phyloP scores from a whole-genome alignment of 495 filamentous ascomycete species.

The Daldinia childiae region DNA sequence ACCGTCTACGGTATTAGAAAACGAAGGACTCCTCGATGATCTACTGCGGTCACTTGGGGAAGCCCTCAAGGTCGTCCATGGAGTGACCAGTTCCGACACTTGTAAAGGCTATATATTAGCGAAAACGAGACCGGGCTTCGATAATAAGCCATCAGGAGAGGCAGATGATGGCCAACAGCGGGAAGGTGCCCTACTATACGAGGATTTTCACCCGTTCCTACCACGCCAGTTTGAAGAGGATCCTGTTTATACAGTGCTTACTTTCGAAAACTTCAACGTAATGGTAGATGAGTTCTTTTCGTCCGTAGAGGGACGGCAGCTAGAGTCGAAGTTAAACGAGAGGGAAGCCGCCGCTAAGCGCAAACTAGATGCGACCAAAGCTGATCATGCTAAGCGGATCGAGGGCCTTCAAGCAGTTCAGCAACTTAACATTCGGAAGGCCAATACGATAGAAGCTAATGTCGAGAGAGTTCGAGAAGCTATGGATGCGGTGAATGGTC shows the following conservation, averaged over 20 bases:
- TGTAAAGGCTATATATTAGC: constrained; percentile 90
- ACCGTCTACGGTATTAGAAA: constrained; percentile 72
- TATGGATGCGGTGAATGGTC: constrained; percentile 86
- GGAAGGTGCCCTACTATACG: constrained; percentile 72
- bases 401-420: constrained; percentile 82
- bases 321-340: constrained; percentile 83
- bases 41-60: constrained; percentile 72
- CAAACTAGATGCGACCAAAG: constrained; percentile 81
- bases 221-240: constrained; percentile 83
- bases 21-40: constrained; percentile 68
- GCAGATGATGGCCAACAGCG: constrained; percentile 49
- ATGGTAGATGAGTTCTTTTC: constrained; percentile 98
- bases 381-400: constrained; percentile 84
- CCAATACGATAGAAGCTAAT: constrained; percentile 88
- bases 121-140: constrained; percentile 59
- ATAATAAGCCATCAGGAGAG: constrained; percentile 48
- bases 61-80: constrained; percentile 69
- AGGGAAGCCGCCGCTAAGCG: constrained; percentile 80
- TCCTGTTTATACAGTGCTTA: constrained; percentile 68
- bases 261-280: constrained; percentile 86
- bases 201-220: constrained; percentile 94
- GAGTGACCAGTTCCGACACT: constrained; percentile 65
- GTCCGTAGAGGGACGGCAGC: constrained; percentile 91
- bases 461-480: constrained; percentile 88
- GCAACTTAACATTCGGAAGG: constrained; percentile 85